Conservation (phyloP, 176 grass and related monocot species). For the Eremochloa ophiuroides region DNA sequence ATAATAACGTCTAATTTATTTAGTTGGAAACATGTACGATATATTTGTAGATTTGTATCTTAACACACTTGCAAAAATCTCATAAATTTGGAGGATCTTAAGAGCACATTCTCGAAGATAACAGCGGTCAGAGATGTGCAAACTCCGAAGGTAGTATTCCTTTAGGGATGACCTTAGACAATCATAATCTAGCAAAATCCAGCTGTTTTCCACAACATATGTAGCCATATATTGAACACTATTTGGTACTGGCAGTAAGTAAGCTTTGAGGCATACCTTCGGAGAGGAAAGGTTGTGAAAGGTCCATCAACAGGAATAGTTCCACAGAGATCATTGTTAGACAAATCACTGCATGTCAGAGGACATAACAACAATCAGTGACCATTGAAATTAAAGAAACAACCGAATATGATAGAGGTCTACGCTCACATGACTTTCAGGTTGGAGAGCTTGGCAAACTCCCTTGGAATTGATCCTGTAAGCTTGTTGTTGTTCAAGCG, state of each 20-base stretch:
- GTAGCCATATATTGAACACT: neutral
- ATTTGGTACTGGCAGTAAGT: neutral
- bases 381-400: neutral
- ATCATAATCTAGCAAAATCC: neutral
- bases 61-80: neutral
- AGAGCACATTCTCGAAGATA: neutral
- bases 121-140: neutral
- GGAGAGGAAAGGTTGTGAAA: slow-evolving; percentile 78
- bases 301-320: slow-evolving; percentile 90
- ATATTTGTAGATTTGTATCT: neutral
- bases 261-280: slow-evolving; percentile 49
- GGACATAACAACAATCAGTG: neutral
- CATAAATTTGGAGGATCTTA: neutral
- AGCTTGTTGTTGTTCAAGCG: slow-evolving; percentile 89
- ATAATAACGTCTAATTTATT: neutral
- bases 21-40: neutral
- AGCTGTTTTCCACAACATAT: neutral
- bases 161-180: neutral
- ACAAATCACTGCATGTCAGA: slow-evolving; percentile 57
- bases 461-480: slow-evolving; percentile 86
- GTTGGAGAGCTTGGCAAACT: slow-evolving; percentile 73
- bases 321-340: slow-evolving; percentile 96
- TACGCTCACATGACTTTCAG: slow-evolving; percentile 90
- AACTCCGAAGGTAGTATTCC: neutral
- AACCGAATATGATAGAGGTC: neutral